Percentiles rank a stretch among this genome's conserved stretches.
These are phyloP conservation scores for Aspergillus bombycis DNA, from an alignment of 2,329 filamentous ascomycete genomes.

Conservation along the genomic window DNA sequence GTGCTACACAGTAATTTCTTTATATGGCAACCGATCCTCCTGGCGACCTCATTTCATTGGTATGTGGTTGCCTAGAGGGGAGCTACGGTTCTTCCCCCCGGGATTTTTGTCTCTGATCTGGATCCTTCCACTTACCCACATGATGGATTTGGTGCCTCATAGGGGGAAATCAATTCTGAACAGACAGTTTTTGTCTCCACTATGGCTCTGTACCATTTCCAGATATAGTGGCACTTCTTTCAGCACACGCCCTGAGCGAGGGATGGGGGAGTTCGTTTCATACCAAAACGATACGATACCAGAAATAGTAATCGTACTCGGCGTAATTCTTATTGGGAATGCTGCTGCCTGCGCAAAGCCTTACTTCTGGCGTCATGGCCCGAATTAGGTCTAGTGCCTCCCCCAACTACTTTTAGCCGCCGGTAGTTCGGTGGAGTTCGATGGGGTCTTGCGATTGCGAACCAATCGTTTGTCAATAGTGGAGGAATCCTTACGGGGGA, in stretches of 20 bases:
- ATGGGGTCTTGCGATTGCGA: neutral
- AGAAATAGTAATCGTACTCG: neutral
- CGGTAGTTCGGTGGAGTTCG: neutral
- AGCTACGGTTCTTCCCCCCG: neutral
- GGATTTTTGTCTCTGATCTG: neutral
- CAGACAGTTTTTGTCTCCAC: neutral
- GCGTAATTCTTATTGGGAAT: neutral
- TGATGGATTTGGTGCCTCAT: neutral
- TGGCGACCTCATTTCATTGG: neutral
- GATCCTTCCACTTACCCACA: neutral
- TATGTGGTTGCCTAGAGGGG: neutral
- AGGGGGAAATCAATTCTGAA: neutral
- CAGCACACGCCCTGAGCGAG: neutral
- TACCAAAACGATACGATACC: neutral
- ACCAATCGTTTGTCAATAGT: neutral
- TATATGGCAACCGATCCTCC: neutral
- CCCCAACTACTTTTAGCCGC: neutral
- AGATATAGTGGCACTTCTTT: neutral
- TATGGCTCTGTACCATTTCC: neutral
- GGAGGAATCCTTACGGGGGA: neutral
- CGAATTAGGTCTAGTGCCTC: neutral
- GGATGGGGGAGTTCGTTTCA: neutral
- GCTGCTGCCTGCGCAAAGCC: slow-evolving; percentile 8
- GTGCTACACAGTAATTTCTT: neutral
- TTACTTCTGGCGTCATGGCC: slow-evolving; percentile 8